Conservation (phyloP, 208 protist species). For the Leishmania turanica region DNA sequence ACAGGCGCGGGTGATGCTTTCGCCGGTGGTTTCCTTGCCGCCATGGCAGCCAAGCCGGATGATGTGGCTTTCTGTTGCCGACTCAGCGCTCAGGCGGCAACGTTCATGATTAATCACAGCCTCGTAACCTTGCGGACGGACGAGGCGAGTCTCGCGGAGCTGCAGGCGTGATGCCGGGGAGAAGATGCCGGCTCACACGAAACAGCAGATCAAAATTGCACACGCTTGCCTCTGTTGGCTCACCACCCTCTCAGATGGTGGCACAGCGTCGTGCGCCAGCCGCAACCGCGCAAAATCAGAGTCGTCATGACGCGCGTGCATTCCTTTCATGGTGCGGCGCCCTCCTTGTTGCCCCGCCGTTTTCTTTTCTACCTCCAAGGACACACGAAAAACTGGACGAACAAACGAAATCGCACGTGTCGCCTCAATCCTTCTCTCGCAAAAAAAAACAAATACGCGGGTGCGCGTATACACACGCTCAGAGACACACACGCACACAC, state of each 20-base stretch:
- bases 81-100: constrained; percentile 52
- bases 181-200: not conserved
- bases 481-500: too few species aligned
- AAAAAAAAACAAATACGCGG: not conserved
- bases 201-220: not conserved
- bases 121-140: constrained; percentile 27
- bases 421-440: not conserved
- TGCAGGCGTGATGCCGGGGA: not conserved
- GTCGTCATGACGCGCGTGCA: not conserved
- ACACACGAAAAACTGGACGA: not conserved
- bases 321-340: not conserved
- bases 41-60: constrained; percentile 39
- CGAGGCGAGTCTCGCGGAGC: constrained; percentile 13
- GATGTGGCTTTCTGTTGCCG: constrained; percentile 51
- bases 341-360: not conserved
- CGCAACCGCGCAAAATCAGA: not conserved
- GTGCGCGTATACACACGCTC: too few species aligned
- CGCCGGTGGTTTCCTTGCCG: constrained; percentile 91
- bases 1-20: constrained; percentile 96
- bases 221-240: not conserved
- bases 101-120: constrained; percentile 57
- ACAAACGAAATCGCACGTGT: not conserved
- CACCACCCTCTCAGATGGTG: not conserved
- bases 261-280: not conserved
- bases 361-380: not conserved